phyloP scores from a whole-genome alignment of 202 grass and related monocot species.

The Zoysia matrella region DNA sequence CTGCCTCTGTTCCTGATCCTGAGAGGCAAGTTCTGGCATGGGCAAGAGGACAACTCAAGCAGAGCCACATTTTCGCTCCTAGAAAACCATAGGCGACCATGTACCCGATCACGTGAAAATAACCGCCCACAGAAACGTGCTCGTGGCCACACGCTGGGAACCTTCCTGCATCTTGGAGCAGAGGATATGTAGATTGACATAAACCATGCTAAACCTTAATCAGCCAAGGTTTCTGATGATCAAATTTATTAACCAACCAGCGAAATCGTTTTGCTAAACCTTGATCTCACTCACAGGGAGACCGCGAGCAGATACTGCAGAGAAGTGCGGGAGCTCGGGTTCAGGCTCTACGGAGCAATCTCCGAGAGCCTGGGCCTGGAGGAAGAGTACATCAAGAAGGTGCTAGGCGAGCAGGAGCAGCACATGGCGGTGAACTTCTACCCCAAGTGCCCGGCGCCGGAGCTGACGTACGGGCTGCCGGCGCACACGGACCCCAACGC shows the following conservation, averaged over 20 bases:
- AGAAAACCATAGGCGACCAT: background rate
- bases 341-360: no score
- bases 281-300: conserved; percentile 58
- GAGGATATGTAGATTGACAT: background rate
- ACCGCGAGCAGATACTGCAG: conserved; percentile 35
- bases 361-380: no score
- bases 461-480: no score
- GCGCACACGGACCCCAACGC: conserved; percentile 5
- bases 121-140: background rate
- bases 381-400: no score
- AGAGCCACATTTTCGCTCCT: background rate
- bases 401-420: no score
- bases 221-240: background rate
- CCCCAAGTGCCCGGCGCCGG: no score
- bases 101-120: conserved; percentile 29
- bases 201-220: background rate
- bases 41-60: background rate
- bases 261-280: no score
- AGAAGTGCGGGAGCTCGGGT: no score
- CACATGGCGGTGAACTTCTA: no score
- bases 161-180: background rate
- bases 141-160: background rate
- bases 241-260: background rate
- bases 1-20: background rate
- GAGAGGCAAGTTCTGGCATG: background rate